A percentile compares a stretch with the other conserved stretches of the same genome.
Evolutionary conservation across 768 basidiomycete genomes (phyloP).

Genomic region (Lyophyllum shimeji): DNA sequence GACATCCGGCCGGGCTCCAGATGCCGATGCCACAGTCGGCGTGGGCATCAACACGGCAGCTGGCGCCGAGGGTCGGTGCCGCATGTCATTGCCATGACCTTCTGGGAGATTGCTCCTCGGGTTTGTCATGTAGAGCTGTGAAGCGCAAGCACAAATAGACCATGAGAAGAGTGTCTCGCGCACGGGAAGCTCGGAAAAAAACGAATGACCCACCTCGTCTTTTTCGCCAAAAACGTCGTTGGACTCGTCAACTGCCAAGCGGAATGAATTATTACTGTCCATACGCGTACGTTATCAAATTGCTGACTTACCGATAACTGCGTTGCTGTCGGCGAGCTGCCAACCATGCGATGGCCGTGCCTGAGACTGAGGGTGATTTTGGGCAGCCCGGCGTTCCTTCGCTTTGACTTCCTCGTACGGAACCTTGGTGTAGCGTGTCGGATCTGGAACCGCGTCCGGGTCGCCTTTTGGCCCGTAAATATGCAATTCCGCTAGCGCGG

Average conservation of each 20-base stretch:
- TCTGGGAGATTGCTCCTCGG: slow-evolving; percentile 9
- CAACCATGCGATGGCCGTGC: slow-evolving; percentile 39
- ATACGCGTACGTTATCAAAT: not conserved
- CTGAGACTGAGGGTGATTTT: slow-evolving; percentile 22
- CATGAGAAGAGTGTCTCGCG: not conserved
- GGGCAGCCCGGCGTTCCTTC: slow-evolving; percentile 34
- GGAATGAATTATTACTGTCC: not conserved
- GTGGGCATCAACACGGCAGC: slow-evolving; percentile 15
- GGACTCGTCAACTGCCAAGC: slow-evolving; percentile 30
- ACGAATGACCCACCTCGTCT: slow-evolving; percentile 24
- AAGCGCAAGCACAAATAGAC: slow-evolving; percentile 10
- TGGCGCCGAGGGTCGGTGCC: slow-evolving; percentile 4
- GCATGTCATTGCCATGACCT: slow-evolving; percentile 1
- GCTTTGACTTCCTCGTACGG: slow-evolving; percentile 66
- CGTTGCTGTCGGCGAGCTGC: slow-evolving; percentile 52
- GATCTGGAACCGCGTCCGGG: slow-evolving; percentile 52
- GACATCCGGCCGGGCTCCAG: slow-evolving; percentile 18
- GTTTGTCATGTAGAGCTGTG: slow-evolving; percentile 21
- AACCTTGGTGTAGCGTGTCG: slow-evolving; percentile 64
- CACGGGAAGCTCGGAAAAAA: slow-evolving; percentile 4
- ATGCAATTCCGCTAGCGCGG: slow-evolving; percentile 61
- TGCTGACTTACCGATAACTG: slow-evolving; percentile 42
- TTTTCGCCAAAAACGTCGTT: slow-evolving; percentile 47
- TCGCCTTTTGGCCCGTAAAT: slow-evolving; percentile 69
- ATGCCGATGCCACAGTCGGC: slow-evolving; percentile 11